Evolutionary conservation across 164 flowering plant species (phyloP).

Genomic region (Liriodendron chinense): DNA sequence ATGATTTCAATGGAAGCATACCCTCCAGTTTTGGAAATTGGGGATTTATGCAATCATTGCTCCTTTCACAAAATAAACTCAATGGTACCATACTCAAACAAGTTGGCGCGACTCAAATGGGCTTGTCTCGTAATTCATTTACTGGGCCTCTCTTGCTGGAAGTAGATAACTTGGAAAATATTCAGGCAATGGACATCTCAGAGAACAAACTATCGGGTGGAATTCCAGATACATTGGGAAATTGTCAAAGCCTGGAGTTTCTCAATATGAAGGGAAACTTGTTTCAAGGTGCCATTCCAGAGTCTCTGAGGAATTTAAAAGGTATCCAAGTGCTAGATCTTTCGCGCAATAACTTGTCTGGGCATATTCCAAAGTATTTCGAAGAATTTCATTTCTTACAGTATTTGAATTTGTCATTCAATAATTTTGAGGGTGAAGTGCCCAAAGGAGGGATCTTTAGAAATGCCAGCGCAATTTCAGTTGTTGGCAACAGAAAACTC

Average conservation of each 20-base stretch:
- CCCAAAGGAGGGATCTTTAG: conserved; percentile 14
- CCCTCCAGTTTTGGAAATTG: conserved; percentile 21
- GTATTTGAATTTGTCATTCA: conserved; percentile 15
- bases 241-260: background rate
- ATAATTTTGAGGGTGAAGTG: conserved; percentile 19
- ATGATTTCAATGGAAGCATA: conserved; percentile 26
- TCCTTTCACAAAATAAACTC: conserved; percentile 14
- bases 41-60: background rate
- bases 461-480: conserved; percentile 9
- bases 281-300: conserved; percentile 14
- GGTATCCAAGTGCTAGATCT: conserved; percentile 1
- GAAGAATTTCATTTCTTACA: background rate
- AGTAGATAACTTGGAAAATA: conserved; percentile 38
- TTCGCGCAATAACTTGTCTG: conserved; percentile 16
- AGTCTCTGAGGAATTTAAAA: conserved; percentile 1
- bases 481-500: conserved; percentile 5
- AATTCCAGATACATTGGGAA: conserved; percentile 11
- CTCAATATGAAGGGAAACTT: conserved; percentile 8
- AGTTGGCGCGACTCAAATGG: conserved; percentile 15
- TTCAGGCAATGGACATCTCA: conserved; percentile 22
- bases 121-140: conserved; percentile 38
- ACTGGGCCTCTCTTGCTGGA: conserved; percentile 43
- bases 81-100: conserved; percentile 18
- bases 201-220: conserved; percentile 16
- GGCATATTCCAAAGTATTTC: conserved; percentile 8